These are phyloP conservation scores for Alternaria metachromatica DNA, from an alignment of 2,329 filamentous ascomycete genomes.

Conservation along the genomic window DNA sequence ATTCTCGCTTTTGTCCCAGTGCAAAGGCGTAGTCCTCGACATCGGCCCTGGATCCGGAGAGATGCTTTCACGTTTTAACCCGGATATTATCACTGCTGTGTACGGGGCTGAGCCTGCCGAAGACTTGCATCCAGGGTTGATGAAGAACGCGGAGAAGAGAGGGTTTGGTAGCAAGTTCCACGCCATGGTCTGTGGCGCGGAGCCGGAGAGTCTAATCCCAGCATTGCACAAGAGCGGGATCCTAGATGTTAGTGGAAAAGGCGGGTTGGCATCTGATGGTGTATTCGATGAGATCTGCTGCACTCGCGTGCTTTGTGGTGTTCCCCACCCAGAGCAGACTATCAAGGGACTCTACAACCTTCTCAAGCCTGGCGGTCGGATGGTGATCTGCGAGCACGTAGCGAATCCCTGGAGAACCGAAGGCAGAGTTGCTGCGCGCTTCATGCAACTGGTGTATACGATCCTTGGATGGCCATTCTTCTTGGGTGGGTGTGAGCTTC, in stretches of 20 bases:
- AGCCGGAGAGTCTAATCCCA: constrained; percentile 55
- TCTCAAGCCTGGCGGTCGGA: constrained; percentile 61
- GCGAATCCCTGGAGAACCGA: constrained; percentile 58
- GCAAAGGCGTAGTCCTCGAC: constrained; percentile 47
- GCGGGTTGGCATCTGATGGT: constrained; percentile 38
- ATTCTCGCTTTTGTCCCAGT: constrained; percentile 33
- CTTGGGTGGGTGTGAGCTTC: constrained; percentile 59
- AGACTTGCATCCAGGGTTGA: constrained; percentile 56
- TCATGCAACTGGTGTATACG: constrained; percentile 56
- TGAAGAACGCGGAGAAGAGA: constrained; percentile 47
- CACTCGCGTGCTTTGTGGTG: constrained; percentile 62
- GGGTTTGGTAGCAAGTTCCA: constrained; percentile 58
- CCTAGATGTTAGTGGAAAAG: constrained; percentile 31
- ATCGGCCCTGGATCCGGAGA: constrained; percentile 60
- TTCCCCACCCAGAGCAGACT: constrained; percentile 57
- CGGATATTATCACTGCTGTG: constrained; percentile 53
- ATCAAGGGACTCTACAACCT: constrained; percentile 57
- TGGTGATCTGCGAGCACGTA: constrained; percentile 64
- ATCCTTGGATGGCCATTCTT: constrained; percentile 60
- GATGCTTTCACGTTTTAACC: constrained; percentile 55
- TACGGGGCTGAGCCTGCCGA: constrained; percentile 63
- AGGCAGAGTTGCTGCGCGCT: constrained; percentile 54
- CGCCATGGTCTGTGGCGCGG: constrained; percentile 57
- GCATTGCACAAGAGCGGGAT: constrained; percentile 54
- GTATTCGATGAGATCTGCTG: constrained; percentile 64